These are phyloP conservation scores for Brassica cretica DNA, from an alignment of 345 rosid species.

Conservation along the genomic window DNA sequence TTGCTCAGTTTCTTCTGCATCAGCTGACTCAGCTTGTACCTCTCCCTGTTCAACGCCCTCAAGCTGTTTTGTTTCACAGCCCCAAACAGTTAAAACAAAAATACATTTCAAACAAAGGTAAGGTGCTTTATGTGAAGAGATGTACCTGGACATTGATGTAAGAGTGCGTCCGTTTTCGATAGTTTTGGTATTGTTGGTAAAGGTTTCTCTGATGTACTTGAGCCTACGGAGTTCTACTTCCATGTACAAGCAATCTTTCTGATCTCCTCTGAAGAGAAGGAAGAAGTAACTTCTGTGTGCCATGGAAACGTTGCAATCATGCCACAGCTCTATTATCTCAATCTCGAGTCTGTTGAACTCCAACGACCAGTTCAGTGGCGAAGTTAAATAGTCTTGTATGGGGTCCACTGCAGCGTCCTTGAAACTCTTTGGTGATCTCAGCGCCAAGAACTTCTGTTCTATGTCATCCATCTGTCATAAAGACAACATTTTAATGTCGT, in stretches of 20 bases:
- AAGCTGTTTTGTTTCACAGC: conserved; percentile 44
- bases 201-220: conserved; percentile 60
- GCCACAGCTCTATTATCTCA: conserved; percentile 85
- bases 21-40: conserved; percentile 60
- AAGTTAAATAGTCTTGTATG: conserved; percentile 50
- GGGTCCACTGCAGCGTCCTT: conserved; percentile 80
- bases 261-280: conserved; percentile 78
- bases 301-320: conserved; percentile 70
- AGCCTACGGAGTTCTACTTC: conserved; percentile 85
- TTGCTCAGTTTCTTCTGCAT: conserved; percentile 58
- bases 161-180: conserved; percentile 54
- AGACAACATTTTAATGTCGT: conserved; percentile 5
- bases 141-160: conserved; percentile 58
- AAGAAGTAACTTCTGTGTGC: conserved; percentile 91
- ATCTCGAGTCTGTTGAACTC: conserved; percentile 68
- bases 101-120: neutral
- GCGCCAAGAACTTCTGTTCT: conserved; percentile 31
- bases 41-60: conserved; percentile 61
- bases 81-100: conserved; percentile 11
- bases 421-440: conserved; percentile 46
- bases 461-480: conserved; percentile 52
- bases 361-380: conserved; percentile 49
- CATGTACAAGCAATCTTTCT: conserved; percentile 75
- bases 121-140: neutral
- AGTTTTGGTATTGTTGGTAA: conserved; percentile 47